Conservation (phyloP, 2,329 filamentous ascomycete species). For the Diaporthe ampelina region DNA sequence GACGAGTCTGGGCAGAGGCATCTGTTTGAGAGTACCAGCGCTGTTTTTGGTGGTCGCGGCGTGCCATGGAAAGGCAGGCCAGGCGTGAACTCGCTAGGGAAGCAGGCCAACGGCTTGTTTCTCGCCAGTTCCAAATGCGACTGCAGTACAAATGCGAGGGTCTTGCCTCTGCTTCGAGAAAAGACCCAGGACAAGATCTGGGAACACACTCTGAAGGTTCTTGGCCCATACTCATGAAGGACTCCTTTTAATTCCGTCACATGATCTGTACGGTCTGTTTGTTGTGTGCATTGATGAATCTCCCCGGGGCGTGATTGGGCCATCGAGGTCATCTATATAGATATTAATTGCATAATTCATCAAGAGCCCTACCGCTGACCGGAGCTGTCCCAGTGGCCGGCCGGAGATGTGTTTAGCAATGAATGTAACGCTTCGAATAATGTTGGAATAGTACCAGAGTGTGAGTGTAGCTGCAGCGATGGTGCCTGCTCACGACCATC, state of each 20-base stretch:
- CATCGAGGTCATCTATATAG: too few relatives aligned
- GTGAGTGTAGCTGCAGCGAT: neutral
- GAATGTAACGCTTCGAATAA: neutral
- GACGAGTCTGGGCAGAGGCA: conserved; percentile 53
- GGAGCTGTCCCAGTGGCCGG: neutral
- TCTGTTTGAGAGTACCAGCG: conserved; percentile 53
- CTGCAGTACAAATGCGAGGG: conserved; percentile 47
- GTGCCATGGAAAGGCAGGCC: conserved; percentile 50
- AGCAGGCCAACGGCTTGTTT: conserved; percentile 46
- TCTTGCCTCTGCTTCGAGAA: conserved; percentile 45
- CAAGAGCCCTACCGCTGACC: neutral
- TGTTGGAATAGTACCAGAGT: neutral
- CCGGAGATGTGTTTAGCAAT: neutral
- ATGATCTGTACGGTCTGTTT: neutral
- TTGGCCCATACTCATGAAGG: conserved; percentile 39
- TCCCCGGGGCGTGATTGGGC: too few relatives aligned
- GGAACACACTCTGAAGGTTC: conserved; percentile 47
- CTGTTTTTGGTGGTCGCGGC: conserved; percentile 53
- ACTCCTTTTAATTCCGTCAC: too few relatives aligned
- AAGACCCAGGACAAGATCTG: conserved; percentile 46
- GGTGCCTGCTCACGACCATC: neutral
- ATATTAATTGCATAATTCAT: neutral
- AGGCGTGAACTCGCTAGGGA: conserved; percentile 49
- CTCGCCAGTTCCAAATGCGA: conserved; percentile 48
- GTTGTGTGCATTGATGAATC: neutral